Evolutionary conservation across 2,329 filamentous ascomycete species (phyloP).

Genomic region (Davidsoniella eucalypti): DNA sequence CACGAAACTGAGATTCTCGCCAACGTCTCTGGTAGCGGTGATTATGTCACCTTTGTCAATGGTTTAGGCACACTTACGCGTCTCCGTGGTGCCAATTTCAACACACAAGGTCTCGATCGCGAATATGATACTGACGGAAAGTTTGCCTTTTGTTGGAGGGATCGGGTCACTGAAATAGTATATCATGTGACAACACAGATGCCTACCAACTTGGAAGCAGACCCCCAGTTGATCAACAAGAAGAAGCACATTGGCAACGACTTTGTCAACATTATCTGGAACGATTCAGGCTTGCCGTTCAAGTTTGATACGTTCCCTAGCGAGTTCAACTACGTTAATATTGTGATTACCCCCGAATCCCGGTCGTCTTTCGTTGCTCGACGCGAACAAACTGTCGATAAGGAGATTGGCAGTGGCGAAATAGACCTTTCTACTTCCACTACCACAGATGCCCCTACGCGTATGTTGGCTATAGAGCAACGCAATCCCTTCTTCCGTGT

Average conservation of each 20-base stretch:
- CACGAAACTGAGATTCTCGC: constrained; percentile 69
- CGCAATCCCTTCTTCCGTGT: constrained; percentile 62
- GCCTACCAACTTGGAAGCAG: constrained; percentile 68
- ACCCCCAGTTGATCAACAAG: constrained; percentile 64
- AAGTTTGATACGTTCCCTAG: constrained; percentile 83
- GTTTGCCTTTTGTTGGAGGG: constrained; percentile 85
- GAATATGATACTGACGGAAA: constrained; percentile 65
- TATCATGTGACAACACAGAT: constrained; percentile 96
- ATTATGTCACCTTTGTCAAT: constrained; percentile 74
- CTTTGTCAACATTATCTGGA: constrained; percentile 96
- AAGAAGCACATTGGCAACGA: constrained; percentile 96
- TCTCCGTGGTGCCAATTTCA: constrained; percentile 71
- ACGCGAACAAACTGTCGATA: constrained; percentile 24
- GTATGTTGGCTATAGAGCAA: constrained; percentile 8
- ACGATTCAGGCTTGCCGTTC: constrained; percentile 83
- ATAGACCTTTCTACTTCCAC: background rate
- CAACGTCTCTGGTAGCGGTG: constrained; percentile 71
- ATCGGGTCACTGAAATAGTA: constrained; percentile 84
- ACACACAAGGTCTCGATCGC: constrained; percentile 79
- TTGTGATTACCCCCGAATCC: constrained; percentile 82
- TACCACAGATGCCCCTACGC: background rate
- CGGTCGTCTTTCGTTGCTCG: constrained; percentile 58
- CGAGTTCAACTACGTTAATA: constrained; percentile 93
- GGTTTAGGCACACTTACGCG: constrained; percentile 67
- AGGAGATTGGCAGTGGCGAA: background rate